Evolutionary conservation across 805 yeast genomes (phyloP), one percentile per base, ranked within the genome.

Genomic region (Metschnikowia picachoensis): DNA sequence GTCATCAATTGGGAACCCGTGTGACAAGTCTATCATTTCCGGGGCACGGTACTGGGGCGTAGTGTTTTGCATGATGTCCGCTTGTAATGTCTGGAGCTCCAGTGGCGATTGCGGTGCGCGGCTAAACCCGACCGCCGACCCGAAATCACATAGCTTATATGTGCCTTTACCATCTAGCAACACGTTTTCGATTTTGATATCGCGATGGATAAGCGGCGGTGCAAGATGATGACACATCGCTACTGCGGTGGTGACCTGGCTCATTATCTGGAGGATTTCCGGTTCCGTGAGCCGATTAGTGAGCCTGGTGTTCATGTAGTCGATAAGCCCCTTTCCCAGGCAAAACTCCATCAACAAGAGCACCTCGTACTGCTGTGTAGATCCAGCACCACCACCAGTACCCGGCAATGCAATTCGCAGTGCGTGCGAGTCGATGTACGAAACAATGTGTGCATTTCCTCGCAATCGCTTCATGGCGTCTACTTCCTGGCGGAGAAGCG

Each of bases 371-470:
- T 73, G 72, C 12, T 86, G 87, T 17, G 47, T 41, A 16, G 43
- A 45, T 10, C 47, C 43, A 10, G 49, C 42, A 8, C 44, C 20
- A 6, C 20, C 20, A 4, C 6, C 20, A 20, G 20, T 6, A 4
- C 20, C 20, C 14, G 47, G 37, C 11, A 39, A 37, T 20, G 57
- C 54, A 65, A 85, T 68, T 56, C 95, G 76, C 11, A 95, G 82
- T 7, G 99, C 99, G 68, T 94, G 97, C 3, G 97, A 88, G 64
- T 94, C 99, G 43, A 90, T 87, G 64, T 94, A 94, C 3, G 88
- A 82, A 1, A 94, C 99, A 50, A 94, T 82, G 60, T 84, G 83
- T 38, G 78, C 77, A 53, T 86, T 79, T 8, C 95, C 96, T 50
- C 83, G 73, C 30, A 94, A 72, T 27, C 96, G 74, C 66, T 88